Percentiles rank a stretch among this genome's conserved stretches.
These are phyloP conservation scores for Smittium mucronatum DNA, from an alignment of 371 early-diverging fungal species.

Conservation along the genomic window DNA sequence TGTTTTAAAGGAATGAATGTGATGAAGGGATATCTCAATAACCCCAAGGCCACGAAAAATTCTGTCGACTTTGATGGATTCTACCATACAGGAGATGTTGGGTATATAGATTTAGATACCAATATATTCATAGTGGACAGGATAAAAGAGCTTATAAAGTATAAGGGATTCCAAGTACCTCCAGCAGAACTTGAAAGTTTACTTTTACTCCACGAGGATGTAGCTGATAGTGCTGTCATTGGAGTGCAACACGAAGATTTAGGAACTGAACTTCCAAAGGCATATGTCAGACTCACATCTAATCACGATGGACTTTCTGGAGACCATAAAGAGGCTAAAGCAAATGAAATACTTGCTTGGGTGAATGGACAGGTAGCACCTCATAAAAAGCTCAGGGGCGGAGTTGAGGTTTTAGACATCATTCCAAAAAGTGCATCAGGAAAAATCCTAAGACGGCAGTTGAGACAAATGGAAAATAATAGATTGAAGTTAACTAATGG, in stretches of 20 bases:
- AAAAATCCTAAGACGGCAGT: slow-evolving; percentile 53
- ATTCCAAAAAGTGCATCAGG: slow-evolving; percentile 74
- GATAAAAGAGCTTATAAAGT: slow-evolving; percentile 60
- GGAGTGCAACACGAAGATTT: slow-evolving; percentile 46
- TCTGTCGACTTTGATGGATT: slow-evolving; percentile 76
- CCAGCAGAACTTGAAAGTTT: slow-evolving; percentile 78
- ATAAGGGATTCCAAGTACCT: slow-evolving; percentile 57
- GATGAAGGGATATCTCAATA: slow-evolving; percentile 75
- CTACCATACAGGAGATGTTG: slow-evolving; percentile 95
- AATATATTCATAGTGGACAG: slow-evolving; percentile 47
- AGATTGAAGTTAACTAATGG: neutral
- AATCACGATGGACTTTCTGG: slow-evolving; percentile 23
- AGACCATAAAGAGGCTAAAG: slow-evolving; percentile 13
- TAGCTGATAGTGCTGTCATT: slow-evolving; percentile 72
- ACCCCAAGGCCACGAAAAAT: slow-evolving; percentile 59
- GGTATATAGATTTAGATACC: slow-evolving; percentile 57
- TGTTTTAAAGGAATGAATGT: slow-evolving; percentile 82
- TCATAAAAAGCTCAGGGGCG: slow-evolving; percentile 69
- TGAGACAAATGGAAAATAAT: slow-evolving; percentile 12
- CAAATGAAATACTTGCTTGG: slow-evolving; percentile 41
- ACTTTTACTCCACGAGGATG: slow-evolving; percentile 52
- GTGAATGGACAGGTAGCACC: slow-evolving; percentile 47
- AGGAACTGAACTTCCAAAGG: slow-evolving; percentile 46
- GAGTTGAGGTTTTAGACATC: slow-evolving; percentile 47
- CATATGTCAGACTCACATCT: slow-evolving; percentile 15